Evolutionary conservation across 2,329 filamentous ascomycete species (phyloP), one percentile per base, ranked within the genome.

Genomic region (Dothideomycetidae sp.): DNA sequence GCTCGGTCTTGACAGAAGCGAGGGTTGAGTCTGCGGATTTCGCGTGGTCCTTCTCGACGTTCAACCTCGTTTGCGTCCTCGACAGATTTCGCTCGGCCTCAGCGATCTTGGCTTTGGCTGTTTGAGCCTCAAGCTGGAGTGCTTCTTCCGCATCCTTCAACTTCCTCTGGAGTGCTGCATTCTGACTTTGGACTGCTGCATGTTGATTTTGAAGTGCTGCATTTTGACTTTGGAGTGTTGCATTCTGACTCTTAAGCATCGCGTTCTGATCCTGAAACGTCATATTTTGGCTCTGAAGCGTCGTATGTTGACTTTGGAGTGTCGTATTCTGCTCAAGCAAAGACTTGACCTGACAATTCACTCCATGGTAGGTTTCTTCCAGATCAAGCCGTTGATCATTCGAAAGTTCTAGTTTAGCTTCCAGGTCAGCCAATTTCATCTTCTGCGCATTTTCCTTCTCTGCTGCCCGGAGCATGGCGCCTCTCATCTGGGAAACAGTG

Each of bases 381-480:
- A 38, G 30, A 16, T 65, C 63, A 0, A 61, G 31, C 36, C 58
- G 60, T 38, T 59, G 53, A 11, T 52, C 51, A 41, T 65, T 64
- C 13, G 59, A 54, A 10, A 55, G 47, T 21, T 57, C 52, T 21
- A 64, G 46, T 5, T 59, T 52, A 12, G 49, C 52, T 34, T 62
- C 58, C 4, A 64, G 49, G 34, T 59, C 51, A 11, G 54, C 51
- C 5, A 58, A 50, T 0, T 53, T 55, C 33, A 57, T 60, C 31
- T 56, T 54, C 23, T 61, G 41, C 3, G 53, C 50, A 36, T 54
- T 47, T 31, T 53, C 51, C 10, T 45, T 51, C 33, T 58, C 53
- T 42, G 59, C 61, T 1, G 55, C 52, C 19, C 59, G 54, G 7
- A 53, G 54, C 13, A 63, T 44, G 18, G 59, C 61, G 3, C 53